Evolutionary conservation across 2,329 filamentous ascomycete genomes (phyloP).

Genomic region (Exophiala mesophila): DNA sequence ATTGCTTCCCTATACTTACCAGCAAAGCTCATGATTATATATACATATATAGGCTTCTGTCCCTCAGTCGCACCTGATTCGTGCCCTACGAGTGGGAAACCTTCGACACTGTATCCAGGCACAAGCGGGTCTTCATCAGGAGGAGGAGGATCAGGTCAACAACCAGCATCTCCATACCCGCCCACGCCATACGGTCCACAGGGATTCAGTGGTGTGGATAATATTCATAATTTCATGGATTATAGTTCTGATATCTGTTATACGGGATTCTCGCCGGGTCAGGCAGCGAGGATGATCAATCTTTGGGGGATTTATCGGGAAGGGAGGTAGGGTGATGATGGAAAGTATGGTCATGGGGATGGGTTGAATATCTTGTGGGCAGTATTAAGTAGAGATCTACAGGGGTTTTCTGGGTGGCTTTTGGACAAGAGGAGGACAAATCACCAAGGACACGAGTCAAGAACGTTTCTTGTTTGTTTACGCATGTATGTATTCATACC

Average conservation of each 20-base stretch:
- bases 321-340: too few relatives aligned
- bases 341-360: conserved; percentile 11
- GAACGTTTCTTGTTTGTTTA: too few relatives aligned
- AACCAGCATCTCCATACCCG: conserved; percentile 2
- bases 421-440: too few relatives aligned
- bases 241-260: conserved; percentile 55
- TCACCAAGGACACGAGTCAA: too few relatives aligned
- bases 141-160: neutral
- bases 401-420: too few relatives aligned
- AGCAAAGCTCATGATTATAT: too few relatives aligned
- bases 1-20: too few relatives aligned
- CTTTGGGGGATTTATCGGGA: conserved; percentile 45
- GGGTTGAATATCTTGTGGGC: too few relatives aligned
- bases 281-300: conserved; percentile 47
- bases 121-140: conserved; percentile 15
- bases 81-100: conserved; percentile 29
- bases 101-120: conserved; percentile 10
- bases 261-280: conserved; percentile 46
- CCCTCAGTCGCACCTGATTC: conserved; percentile 31
- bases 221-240: conserved; percentile 58
- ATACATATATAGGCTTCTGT: conserved; percentile 48
- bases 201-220: conserved; percentile 41
- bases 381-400: too few relatives aligned
- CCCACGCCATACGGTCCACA: conserved; percentile 19
- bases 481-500: too few relatives aligned